Evolutionary conservation across 2,329 filamentous ascomycete species (phyloP), one percentile per base, ranked within the genome.

Genomic region (Venturia aucupariae): DNA sequence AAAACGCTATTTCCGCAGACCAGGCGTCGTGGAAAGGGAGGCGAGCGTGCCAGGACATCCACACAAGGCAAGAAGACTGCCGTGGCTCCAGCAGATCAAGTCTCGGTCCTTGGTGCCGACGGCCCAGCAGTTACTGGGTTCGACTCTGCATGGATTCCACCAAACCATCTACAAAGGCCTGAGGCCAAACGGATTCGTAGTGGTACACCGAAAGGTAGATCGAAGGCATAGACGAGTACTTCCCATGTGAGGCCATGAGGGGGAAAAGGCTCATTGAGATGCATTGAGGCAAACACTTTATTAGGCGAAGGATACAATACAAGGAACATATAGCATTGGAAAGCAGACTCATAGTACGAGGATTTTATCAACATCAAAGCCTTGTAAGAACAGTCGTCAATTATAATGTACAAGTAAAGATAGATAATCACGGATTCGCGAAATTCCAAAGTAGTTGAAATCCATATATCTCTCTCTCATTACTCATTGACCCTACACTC

Each of bases 121-220:
- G 85, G 86, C 65, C 82, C 88, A 61, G 86, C 86, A 67, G 85
- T 87, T 65, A 84, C 88, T 66, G 82, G 86, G 67, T 96, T 92
- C 77, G 92, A 96, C 72, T 88, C 93, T 81, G 90, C 88, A 81
- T 97, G 93, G 92, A 96, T 97, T 71, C 92, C 92, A 38, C 86
- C 87, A 67, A 86, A 89, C 75, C 92, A 97, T 78, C 86, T 97
- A 76, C 90, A 93, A 81, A 88, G 90, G 70, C 92, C 93, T 44
- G 82, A 89, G 70, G 89, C 85, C 59, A 81, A 81, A 70, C 81
- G 85, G 69, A 81, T 87, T 64, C 83, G 84, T 72, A 79, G 76
- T 67, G 75, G 75, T 38, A 76, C 74, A 11, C 74, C 75, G 24
- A 77, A 76, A 71, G 70, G 70, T 41, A 76, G 75, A 4, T 4